phyloP scores from a whole-genome alignment of 768 basidiomycete species.

The Amyloporia xantha region DNA sequence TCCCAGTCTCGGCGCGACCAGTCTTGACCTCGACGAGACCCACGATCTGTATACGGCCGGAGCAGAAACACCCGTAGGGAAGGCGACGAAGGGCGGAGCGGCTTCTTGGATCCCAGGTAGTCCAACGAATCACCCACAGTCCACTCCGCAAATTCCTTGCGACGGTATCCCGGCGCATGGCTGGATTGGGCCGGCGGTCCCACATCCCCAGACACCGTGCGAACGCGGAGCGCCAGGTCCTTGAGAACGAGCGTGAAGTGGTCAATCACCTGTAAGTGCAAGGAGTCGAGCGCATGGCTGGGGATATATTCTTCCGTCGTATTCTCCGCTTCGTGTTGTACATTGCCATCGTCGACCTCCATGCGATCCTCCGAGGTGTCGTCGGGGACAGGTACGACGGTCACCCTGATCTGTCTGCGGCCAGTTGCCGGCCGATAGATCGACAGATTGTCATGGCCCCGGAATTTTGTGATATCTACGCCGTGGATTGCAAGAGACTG shows the following conservation, averaged over 20 bases:
- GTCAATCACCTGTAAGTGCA: conserved; percentile 64
- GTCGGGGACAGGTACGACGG: conserved; percentile 7
- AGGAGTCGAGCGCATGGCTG: conserved; percentile 53
- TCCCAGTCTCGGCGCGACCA: conserved; percentile 70
- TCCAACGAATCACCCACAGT: conserved; percentile 47
- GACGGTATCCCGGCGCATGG: conserved; percentile 49
- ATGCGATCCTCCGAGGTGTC: conserved; percentile 31
- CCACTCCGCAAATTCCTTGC: conserved; percentile 44
- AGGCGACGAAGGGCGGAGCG: conserved; percentile 31
- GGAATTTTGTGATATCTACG: conserved; percentile 7
- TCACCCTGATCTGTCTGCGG: conserved; percentile 10
- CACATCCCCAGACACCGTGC: conserved; percentile 16
- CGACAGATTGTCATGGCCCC: neutral
- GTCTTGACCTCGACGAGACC: conserved; percentile 64
- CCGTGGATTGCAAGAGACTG: conserved; percentile 4
- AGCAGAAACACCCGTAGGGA: conserved; percentile 47
- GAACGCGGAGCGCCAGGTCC: conserved; percentile 46
- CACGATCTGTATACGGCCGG: conserved; percentile 38
- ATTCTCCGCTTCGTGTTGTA: neutral
- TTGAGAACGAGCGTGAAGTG: conserved; percentile 59
- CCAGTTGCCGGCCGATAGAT: conserved; percentile 16
- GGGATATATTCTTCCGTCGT: conserved; percentile 33
- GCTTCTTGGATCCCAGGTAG: conserved; percentile 43
- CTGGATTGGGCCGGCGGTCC: conserved; percentile 27
- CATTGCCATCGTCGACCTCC: conserved; percentile 54